These are phyloP conservation scores for Plantago elongata DNA, from an alignment of 257 asterid genomes.

Conservation along the genomic window DNA sequence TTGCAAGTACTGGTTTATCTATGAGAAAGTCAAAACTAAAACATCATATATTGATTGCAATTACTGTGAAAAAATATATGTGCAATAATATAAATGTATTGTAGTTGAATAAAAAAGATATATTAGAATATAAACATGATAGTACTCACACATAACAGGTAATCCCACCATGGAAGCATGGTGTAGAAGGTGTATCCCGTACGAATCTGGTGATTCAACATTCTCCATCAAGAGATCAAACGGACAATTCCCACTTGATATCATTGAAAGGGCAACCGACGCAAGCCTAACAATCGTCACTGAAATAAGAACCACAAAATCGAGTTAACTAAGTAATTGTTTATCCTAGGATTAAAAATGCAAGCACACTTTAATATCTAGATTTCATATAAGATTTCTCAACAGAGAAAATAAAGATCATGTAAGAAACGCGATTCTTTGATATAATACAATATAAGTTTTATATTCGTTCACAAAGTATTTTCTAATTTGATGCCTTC, in stretches of 20 bases:
- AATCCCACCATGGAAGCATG: constrained; percentile 18
- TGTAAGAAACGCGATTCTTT: background rate
- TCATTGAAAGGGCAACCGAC: constrained; percentile 25
- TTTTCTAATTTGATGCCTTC: no score
- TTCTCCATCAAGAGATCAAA: constrained; percentile 27
- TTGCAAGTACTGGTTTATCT: no score
- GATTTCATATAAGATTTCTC: no score
- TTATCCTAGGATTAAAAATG: no score
- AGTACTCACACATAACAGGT: constrained; percentile 28
- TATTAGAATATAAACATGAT: no score
- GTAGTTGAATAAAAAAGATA: no score
- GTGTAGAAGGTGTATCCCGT: constrained; percentile 25
- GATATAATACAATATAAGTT: background rate
- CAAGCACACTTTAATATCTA: no score
- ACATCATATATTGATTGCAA: no score
- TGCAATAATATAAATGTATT: no score
- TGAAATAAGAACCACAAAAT: constrained; percentile 13
- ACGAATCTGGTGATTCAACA: constrained; percentile 27
- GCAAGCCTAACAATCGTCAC: constrained; percentile 28
- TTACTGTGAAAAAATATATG: no score
- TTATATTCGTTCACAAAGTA: background rate
- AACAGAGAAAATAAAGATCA: background rate
- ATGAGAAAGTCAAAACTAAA: no score
- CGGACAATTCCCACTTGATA: constrained; percentile 21
- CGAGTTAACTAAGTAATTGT: no score